Percentiles rank a stretch among this genome's conserved stretches.
phyloP scores from a whole-genome alignment of 108 stramenopile genomes.

The Nannochloropsis oceanica region DNA sequence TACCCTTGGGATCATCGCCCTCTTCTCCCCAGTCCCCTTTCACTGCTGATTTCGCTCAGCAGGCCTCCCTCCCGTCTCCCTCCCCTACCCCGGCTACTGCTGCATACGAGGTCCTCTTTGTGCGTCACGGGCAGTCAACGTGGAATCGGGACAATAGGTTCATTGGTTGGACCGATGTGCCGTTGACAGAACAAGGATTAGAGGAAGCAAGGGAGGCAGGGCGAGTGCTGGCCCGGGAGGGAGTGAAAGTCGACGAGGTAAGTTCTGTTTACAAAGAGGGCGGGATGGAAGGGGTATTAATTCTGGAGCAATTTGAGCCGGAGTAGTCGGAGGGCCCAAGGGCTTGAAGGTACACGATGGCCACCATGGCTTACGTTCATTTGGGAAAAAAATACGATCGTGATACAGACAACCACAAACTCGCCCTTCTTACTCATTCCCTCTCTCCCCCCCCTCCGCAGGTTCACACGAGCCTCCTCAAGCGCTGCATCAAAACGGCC shows the following conservation, averaged over 20 bases:
- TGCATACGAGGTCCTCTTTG: too few species aligned
- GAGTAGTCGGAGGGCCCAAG: not conserved
- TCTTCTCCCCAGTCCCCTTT: too few species aligned
- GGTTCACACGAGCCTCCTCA: constrained; percentile 72
- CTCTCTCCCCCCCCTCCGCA: constrained; percentile 43
- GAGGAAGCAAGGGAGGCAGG: constrained; percentile 23
- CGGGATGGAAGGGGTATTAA: too few species aligned
- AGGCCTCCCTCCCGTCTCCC: too few species aligned
- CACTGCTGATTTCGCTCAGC: too few species aligned
- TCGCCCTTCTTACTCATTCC: not conserved
- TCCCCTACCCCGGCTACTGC: too few species aligned
- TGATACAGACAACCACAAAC: not conserved
- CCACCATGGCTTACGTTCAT: not conserved
- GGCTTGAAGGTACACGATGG: not conserved
- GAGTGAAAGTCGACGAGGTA: constrained; percentile 4
- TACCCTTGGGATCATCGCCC: too few species aligned
- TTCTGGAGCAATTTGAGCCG: too few species aligned
- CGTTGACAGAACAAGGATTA: constrained; percentile 29
- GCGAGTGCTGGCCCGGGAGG: not conserved
- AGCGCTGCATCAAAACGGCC: constrained; percentile 72
- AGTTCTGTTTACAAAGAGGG: too few species aligned
- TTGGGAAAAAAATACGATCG: not conserved
- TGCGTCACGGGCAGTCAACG: not conserved
- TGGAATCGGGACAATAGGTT: constrained; percentile 19
- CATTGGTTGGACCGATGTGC: constrained; percentile 28